Base-by-base conservation (phyloP, 257 asterid genomes). In the Capsicum baccatum region DNA sequence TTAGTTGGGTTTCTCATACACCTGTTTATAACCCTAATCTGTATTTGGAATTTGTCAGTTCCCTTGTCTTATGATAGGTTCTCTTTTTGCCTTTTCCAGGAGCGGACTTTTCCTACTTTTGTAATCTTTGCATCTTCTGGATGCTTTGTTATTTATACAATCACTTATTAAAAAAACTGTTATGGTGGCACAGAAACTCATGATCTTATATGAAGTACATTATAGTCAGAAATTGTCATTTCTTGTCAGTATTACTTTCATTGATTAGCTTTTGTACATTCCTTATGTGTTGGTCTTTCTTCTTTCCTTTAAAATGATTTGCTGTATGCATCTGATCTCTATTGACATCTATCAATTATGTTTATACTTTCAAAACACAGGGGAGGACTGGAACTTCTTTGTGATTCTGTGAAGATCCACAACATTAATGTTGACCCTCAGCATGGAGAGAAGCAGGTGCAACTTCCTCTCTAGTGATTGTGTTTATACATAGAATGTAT, bases 321-420 rank as follows among this genome's bases (percentile, higher is more conserved):
- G 21, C 26, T 42, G 12, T 74, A 70, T 47, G 26, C 9, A 17
- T 42, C 56, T 70, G 60, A 48, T 52, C 48, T 76, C 13, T 76
- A 9, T 76, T 76, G 44, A 8, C n/a, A 42, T 70, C 39, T 54
- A 67, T 4, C 57, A 60, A 55, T 83, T 50, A 63, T 84, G 52
- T 86, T 86, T 12, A 74, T 33, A 76, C 81, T 52, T 76, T 15
- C 48, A 12, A 76, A 50, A 79, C 55, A 8, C 89, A 97, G 99
- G 63, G 99, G 99, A 47, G 99, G 99, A 57, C 90, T 94, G 88
- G 99, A 96, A 88, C 97, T 96, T 88, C 92, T 96, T 17, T 95
- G 98, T 88, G 85, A 95, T 86, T 97, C 98, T 50, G 94, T 91
- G 87, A 97, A 92, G 92, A 93, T 91, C 86, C 99, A 97, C 85